phyloP scores from a whole-genome alignment of 73 alveolate species.

The Paramecium sonneborni region DNA sequence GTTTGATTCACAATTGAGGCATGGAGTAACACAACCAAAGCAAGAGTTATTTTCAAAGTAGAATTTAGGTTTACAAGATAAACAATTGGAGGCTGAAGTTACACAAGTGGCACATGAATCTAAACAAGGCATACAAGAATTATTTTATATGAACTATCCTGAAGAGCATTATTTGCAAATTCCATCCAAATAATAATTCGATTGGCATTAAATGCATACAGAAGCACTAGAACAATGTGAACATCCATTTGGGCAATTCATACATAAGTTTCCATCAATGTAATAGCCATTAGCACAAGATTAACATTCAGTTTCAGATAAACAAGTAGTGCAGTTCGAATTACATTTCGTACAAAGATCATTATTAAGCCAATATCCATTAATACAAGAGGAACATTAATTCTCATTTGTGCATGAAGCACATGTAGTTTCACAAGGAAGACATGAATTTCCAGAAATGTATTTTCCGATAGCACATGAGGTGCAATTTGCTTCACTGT shows the following conservation, averaged over 20 bases:
- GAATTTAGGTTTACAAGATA: neutral
- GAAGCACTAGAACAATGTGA: neutral
- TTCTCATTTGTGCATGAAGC: too few species aligned
- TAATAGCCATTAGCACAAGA: neutral
- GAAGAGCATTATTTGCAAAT: neutral
- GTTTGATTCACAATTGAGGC: neutral
- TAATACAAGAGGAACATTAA: too few species aligned
- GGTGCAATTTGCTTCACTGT: too few species aligned
- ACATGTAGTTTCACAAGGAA: too few species aligned
- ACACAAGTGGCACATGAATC: neutral
- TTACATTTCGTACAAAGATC: neutral
- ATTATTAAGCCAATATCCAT: too few species aligned
- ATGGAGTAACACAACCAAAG: neutral
- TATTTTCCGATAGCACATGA: too few species aligned
- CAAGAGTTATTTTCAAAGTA: neutral
- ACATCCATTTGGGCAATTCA: neutral
- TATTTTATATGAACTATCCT: too few species aligned
- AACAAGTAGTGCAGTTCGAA: neutral
- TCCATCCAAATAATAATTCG: neutral
- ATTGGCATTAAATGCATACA: neutral
- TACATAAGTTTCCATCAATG: neutral
- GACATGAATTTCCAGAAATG: too few species aligned
- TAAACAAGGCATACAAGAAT: neutral
- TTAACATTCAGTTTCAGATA: neutral
- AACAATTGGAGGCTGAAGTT: neutral